These are phyloP conservation scores for Boletus subparvulus DNA, from an alignment of 768 basidiomycete genomes.

Conservation along the genomic window DNA sequence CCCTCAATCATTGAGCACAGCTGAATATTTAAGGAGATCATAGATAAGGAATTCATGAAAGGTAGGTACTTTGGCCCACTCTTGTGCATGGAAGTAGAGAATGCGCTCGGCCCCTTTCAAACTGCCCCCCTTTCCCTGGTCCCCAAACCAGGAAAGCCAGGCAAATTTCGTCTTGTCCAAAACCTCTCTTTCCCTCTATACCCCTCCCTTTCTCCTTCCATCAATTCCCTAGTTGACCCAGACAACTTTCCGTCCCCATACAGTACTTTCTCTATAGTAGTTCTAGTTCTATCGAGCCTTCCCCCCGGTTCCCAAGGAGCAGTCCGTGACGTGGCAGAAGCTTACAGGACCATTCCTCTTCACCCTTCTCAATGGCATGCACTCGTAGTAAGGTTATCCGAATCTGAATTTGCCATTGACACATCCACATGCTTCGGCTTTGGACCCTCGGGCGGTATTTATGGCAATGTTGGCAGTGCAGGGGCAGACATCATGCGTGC, in stretches of 20 bases:
- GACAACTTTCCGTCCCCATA: constrained; percentile 62
- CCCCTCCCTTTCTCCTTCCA: no score
- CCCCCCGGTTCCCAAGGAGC: neutral
- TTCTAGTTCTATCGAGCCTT: rapidly evolving
- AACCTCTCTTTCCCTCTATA: no score
- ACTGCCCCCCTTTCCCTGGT: no score
- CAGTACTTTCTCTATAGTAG: neutral
- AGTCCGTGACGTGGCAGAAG: neutral
- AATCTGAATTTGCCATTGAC: neutral
- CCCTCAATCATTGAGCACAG: no score
- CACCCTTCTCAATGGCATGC: constrained; percentile 38
- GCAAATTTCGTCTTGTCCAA: no score
- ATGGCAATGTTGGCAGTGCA: constrained; percentile 26
- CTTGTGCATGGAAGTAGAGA: no score
- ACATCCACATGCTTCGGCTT: constrained; percentile 29
- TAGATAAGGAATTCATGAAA: no score
- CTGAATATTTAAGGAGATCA: no score
- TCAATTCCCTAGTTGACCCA: constrained; percentile 62
- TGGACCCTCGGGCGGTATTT: constrained; percentile 16
- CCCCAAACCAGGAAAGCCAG: no score
- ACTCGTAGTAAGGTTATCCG: constrained; percentile 21
- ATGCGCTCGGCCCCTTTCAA: no score
- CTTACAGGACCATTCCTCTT: constrained; percentile 25
- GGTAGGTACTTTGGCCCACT: no score
- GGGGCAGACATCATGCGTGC: constrained; percentile 12